Percentiles rank a stretch among this genome's conserved stretches.
phyloP scores from a whole-genome alignment of 441 rosid species.

The Aleurites moluccanus region DNA sequence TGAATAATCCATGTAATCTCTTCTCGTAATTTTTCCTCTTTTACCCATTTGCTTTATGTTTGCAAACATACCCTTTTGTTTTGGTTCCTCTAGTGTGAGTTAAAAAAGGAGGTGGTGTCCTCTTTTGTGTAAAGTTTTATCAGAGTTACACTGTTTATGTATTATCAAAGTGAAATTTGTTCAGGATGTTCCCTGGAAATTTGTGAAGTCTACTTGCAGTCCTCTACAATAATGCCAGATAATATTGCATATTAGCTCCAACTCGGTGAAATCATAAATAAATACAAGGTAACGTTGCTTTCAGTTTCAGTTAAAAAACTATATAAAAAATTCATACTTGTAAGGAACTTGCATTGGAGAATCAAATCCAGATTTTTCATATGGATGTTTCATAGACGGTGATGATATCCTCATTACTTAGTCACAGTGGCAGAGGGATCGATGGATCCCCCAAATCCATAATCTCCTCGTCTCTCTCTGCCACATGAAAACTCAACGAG shows the following conservation, averaged over 20 bases:
- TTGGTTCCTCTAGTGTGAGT: background rate
- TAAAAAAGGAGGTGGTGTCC: background rate
- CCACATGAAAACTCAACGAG: constrained; percentile 20
- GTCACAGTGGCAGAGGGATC: constrained; percentile 31
- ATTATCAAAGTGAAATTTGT: background rate
- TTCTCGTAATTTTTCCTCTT: background rate
- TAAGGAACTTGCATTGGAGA: constrained; percentile 36
- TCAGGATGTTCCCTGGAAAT: constrained; percentile 36
- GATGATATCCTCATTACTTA: constrained; percentile 30
- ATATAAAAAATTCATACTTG: constrained; percentile 13
- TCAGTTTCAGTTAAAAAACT: background rate
- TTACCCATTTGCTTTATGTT: background rate
- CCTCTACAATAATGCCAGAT: constrained; percentile 20
- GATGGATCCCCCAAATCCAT: constrained; percentile 40
- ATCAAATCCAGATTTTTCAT: constrained; percentile 36
- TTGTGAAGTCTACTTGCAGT: constrained; percentile 19
- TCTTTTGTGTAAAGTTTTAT: too few relatives aligned
- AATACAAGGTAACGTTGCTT: background rate
- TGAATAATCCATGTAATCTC: constrained; percentile 8
- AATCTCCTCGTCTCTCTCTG: constrained; percentile 33
- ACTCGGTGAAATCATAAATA: too few relatives aligned
- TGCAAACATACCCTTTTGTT: background rate
- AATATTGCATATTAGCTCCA: background rate
- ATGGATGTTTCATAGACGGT: constrained; percentile 22
- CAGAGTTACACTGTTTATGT: too few relatives aligned